Evolutionary conservation across 495 filamentous ascomycete genomes (phyloP).

Genomic region (Penicillium antarcticum): DNA sequence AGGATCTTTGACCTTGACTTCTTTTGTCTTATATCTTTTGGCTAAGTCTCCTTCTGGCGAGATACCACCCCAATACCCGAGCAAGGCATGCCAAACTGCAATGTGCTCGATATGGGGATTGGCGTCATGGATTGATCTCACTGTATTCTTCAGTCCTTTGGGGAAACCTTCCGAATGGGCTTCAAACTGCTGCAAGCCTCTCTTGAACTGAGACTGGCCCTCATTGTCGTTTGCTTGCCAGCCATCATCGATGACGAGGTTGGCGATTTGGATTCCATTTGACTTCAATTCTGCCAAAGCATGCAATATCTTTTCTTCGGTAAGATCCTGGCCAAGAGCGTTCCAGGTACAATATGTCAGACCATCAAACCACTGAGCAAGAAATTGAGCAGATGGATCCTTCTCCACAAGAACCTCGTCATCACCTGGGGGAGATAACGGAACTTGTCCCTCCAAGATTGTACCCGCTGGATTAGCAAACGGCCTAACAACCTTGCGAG

Average conservation of each 20-base stretch:
- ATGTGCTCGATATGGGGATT: constrained; percentile 77
- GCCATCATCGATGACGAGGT: constrained; percentile 92
- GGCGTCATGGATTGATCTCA: constrained; percentile 62
- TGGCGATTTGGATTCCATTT: constrained; percentile 71
- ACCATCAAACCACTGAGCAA: constrained; percentile 88
- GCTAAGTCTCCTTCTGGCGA: constrained; percentile 68
- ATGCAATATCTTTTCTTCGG: constrained; percentile 71
- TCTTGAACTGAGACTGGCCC: constrained; percentile 46
- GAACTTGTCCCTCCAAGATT: constrained; percentile 6
- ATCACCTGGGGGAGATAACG: constrained; percentile 37
- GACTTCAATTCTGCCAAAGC: constrained; percentile 70
- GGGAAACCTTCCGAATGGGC: constrained; percentile 81
- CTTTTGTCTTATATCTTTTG: constrained; percentile 70
- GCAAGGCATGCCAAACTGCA: constrained; percentile 92
- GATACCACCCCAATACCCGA: constrained; percentile 95
- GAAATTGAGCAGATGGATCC: constrained; percentile 61
- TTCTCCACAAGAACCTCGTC: constrained; percentile 40
- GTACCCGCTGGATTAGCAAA: constrained; percentile 14
- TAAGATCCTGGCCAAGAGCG: constrained; percentile 75
- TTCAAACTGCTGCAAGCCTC: constrained; percentile 70
- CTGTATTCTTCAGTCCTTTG: constrained; percentile 65
- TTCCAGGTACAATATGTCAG: constrained; percentile 90
- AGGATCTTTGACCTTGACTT: constrained; percentile 57
- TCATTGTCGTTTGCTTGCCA: constrained; percentile 80
- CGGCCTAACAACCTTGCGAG: constrained; percentile 62